Evolutionary conservation across 805 yeast species (phyloP).

Genomic region (Yarrowia osloensis): DNA sequence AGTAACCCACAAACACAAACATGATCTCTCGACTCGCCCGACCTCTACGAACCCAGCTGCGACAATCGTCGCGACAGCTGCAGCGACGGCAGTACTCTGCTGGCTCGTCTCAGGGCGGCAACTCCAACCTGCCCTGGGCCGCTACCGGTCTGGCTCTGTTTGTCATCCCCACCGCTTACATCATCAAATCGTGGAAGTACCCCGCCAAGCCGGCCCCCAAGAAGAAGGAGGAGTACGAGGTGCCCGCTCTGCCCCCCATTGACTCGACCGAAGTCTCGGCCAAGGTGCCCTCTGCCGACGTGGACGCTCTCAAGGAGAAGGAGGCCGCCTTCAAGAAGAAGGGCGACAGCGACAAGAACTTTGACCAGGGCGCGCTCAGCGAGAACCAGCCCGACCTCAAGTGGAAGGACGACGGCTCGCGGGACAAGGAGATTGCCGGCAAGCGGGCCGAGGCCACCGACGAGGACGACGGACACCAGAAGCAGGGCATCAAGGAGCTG

Average conservation of each 20-base stretch:
- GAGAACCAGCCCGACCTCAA: conserved; percentile 13
- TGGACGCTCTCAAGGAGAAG: not conserved
- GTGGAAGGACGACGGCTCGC: not conserved
- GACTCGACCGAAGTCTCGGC: not conserved
- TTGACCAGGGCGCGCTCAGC: not conserved
- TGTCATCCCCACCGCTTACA: conserved; percentile 27
- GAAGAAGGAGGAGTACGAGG: conserved; percentile 8
- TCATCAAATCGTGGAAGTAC: not conserved
- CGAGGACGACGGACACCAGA: conserved; percentile 12
- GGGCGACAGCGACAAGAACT: not conserved
- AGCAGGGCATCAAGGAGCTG: conserved; percentile 18
- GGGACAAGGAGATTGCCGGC: not conserved
- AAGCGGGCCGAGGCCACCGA: conserved; percentile 1
- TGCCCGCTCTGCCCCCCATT: conserved; percentile 1
- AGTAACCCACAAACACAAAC: not conserved
- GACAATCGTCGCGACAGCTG: not conserved
- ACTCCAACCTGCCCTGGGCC: conserved; percentile 1
- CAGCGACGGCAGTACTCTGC: not conserved
- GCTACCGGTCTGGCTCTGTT: not conserved
- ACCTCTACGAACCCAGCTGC: conserved; percentile 26
- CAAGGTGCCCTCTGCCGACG: not conserved
- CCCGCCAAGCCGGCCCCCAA: not conserved
- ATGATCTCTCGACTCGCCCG: conserved; percentile 17
- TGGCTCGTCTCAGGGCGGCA: not conserved
- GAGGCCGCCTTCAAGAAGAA: conserved; percentile 13